phyloP scores from a whole-genome alignment of 805 yeast genomes.

The Diddensiella transvaalensis region DNA sequence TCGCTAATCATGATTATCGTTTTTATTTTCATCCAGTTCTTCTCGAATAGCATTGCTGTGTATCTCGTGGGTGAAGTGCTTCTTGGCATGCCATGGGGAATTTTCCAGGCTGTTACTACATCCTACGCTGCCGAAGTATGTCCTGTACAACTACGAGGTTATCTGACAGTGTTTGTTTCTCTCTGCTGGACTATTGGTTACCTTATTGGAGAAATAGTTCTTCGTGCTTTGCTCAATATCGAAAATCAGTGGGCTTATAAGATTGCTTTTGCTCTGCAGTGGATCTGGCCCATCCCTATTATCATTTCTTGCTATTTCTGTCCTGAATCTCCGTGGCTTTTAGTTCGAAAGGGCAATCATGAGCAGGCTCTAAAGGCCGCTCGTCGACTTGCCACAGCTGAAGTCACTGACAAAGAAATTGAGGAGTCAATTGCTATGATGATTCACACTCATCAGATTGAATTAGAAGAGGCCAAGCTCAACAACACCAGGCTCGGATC shows the following conservation, averaged over 20 bases:
- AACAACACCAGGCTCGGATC: conserved; percentile 18
- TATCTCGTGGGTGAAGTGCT: conserved; percentile 36
- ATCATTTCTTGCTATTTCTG: conserved; percentile 40
- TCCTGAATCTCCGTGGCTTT: conserved; percentile 56
- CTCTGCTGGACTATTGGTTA: conserved; percentile 57
- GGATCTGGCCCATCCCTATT: conserved; percentile 55
- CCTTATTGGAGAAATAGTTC: conserved; percentile 49
- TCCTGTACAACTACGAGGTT: conserved; percentile 47
- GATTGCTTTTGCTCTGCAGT: conserved; percentile 55
- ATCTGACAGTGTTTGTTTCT: conserved; percentile 49
- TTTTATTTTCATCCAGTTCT: conserved; percentile 46
- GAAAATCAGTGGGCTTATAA: conserved; percentile 41
- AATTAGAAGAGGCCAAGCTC: not conserved
- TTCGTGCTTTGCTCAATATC: conserved; percentile 32
- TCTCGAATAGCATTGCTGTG: conserved; percentile 39
- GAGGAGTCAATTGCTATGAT: conserved; percentile 20
- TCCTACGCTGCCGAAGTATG: conserved; percentile 54
- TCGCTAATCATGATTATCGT: conserved; percentile 35
- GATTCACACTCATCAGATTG: conserved; percentile 41
- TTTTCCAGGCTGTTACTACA: conserved; percentile 47
- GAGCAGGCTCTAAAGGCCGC: conserved; percentile 43
- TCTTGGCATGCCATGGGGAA: conserved; percentile 47
- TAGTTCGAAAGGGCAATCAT: conserved; percentile 40
- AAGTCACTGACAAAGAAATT: conserved; percentile 6
- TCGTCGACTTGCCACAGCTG: conserved; percentile 35